phyloP scores from a whole-genome alignment of 257 asterid species.

The Solanum pinnatisectum region DNA sequence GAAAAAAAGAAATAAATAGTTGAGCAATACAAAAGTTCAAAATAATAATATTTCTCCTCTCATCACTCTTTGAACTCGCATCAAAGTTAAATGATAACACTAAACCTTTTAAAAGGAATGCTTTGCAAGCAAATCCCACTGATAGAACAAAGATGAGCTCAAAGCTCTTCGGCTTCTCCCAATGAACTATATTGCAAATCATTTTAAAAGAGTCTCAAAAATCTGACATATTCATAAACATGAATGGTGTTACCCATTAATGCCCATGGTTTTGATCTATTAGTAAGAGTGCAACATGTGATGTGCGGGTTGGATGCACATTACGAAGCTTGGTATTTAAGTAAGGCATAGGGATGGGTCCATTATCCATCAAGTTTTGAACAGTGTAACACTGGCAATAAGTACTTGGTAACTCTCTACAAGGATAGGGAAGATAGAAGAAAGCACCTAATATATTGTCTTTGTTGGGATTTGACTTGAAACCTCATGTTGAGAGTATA shows the following conservation, averaged over 20 bases:
- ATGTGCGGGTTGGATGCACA: neutral
- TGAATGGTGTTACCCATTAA: neutral
- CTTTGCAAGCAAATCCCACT: neutral
- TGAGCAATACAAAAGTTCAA: neutral
- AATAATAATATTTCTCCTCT: neutral
- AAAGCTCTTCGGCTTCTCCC: neutral
- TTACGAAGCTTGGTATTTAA: neutral
- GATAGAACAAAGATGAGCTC: neutral
- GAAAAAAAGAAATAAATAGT: neutral
- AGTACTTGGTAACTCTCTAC: neutral
- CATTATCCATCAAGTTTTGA: neutral
- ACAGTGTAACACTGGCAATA: no score
- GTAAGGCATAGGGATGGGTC: neutral
- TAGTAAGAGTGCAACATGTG: neutral
- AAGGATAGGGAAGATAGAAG: neutral
- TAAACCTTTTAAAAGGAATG: neutral
- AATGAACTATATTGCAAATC: neutral
- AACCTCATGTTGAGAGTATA: neutral
- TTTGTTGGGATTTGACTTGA: neutral
- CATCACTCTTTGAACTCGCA: neutral
- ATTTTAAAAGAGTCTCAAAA: neutral
- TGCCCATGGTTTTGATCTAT: neutral
- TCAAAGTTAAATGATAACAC: neutral
- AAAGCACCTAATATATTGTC: neutral
- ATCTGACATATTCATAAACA: neutral